Evolutionary conservation across 2,329 filamentous ascomycete genomes (phyloP), one percentile per base, ranked within the genome.

Genomic region (Ophiocordyceps camponoti-floridani): DNA sequence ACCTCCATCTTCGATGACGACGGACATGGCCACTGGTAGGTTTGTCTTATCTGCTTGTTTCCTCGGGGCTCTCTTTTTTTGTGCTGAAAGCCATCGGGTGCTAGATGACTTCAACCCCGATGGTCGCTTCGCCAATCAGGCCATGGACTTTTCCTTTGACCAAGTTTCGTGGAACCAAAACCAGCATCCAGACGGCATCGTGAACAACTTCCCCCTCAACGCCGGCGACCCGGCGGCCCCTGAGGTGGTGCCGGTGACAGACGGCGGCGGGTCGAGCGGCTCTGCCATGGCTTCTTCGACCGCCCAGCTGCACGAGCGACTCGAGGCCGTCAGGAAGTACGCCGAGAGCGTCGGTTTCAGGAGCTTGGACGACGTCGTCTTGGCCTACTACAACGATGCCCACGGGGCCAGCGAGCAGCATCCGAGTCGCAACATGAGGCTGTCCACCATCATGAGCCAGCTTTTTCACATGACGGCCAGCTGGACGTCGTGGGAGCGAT

Each of bases 401-500:
- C 1, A 44, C 56, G 9, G 50, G 52, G 10, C n/a, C n/a, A 46
- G 54, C n/a, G 52, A 57, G 40, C 55, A 57, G 44, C 50, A 51
- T 2, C 40, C 52, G 12, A 57, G 52, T 35, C 52, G 55, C 18
- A 54, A 54, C 45, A 48, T 51, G 10, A 47, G 54, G 0, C 49
- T 58, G 9, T 53, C 56, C 8, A 48, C 49, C 37, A 48, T 56
- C 6, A 48, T 57, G 26, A 45, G 45, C 0, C 47, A 52, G 2
- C 49, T 56, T 2, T 52, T 51, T 19, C 49, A 45, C 12, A 47
- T 50, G 7, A 45, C 51, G 1, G 37, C 44, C 9, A 43, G 41
- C 30, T 56, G 50, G 54, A 53, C 49, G n/a, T 42, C 44, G 3
- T 55, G 51, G 56, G 52, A 54, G 46, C 49, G 54, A 13, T 47